phyloP scores from a whole-genome alignment of 2,329 filamentous ascomycete species.

The Fusarium sarcochroum region DNA sequence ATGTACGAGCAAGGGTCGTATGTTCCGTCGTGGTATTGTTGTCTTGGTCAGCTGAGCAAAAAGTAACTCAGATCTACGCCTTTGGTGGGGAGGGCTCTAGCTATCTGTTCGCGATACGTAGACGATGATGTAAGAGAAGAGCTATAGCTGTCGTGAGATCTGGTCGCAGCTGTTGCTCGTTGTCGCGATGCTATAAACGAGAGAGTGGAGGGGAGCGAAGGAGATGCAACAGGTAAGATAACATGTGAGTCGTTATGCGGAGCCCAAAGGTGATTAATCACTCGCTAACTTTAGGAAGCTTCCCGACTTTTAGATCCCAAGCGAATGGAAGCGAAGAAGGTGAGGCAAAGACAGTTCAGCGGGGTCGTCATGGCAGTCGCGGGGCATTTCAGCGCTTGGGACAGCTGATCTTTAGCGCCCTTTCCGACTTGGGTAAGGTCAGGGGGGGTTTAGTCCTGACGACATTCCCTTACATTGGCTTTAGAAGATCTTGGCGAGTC shows the following conservation, averaged over 20 bases:
- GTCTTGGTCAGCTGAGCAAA: constrained; percentile 15
- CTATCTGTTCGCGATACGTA: constrained; percentile 19
- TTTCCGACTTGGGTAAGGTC: constrained; percentile 34
- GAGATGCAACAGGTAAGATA: constrained; percentile 12
- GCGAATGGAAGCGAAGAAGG: constrained; percentile 27
- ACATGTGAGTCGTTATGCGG: constrained; percentile 12
- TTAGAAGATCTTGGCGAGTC: constrained; percentile 19
- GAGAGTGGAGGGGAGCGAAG: constrained; percentile 10
- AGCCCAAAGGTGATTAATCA: constrained; percentile 22
- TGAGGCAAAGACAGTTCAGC: constrained; percentile 22
- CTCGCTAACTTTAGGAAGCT: constrained; percentile 30
- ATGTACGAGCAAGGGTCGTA: too few species aligned
- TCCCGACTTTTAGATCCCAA: constrained; percentile 38
- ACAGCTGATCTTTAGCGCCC: constrained; percentile 20
- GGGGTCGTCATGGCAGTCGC: constrained; percentile 39
- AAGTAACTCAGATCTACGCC: constrained; percentile 19
- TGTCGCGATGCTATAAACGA: constrained; percentile 4
- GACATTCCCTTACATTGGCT: constrained; percentile 8
- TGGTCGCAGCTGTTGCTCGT: constrained; percentile 8
- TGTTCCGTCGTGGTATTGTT: constrained; percentile 2
- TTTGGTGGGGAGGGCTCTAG: constrained; percentile 22
- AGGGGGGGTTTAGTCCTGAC: constrained; percentile 1
- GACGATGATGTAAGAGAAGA: constrained; percentile 37
- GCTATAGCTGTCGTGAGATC: constrained; percentile 14
- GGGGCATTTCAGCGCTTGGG: constrained; percentile 23